phyloP scores from a whole-genome alignment of 352 stramenopile genomes.

The Globisporangium emineosum region DNA sequence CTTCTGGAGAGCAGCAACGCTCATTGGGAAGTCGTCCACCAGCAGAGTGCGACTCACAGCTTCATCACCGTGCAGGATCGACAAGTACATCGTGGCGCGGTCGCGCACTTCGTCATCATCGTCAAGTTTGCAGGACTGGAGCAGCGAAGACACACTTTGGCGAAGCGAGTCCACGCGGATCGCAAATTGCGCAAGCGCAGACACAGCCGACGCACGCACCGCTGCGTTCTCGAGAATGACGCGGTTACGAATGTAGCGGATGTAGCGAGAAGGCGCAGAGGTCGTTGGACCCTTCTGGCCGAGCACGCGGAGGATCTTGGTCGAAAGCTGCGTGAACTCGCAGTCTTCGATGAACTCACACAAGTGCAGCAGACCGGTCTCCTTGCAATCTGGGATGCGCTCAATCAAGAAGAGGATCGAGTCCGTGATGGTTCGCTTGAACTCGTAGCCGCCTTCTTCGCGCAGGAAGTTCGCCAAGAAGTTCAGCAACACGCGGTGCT shows the following conservation, averaged over 20 bases:
- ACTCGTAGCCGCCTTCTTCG: conserved; percentile 96
- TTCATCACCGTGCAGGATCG: conserved; percentile 66
- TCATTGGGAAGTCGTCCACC: conserved; percentile 79
- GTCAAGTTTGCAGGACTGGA: conserved; percentile 95
- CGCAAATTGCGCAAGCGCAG: conserved; percentile 95
- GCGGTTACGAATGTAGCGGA: conserved; percentile 99
- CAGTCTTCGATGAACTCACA: conserved; percentile 99
- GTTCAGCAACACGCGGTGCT: conserved; percentile 96
- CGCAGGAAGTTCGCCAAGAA: conserved; percentile 98
- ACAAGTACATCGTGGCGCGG: conserved; percentile 87
- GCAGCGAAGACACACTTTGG: conserved; percentile 91
- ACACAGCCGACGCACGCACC: conserved; percentile 96
- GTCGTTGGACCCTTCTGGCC: conserved; percentile 94
- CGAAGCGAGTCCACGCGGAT: conserved; percentile 91
- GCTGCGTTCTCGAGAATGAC: conserved; percentile 98
- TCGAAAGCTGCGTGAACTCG: conserved; percentile 88
- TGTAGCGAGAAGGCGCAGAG: conserved; percentile 94
- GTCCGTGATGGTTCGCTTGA: conserved; percentile 99
- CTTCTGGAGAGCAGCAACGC: conserved; percentile 66
- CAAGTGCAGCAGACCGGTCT: conserved; percentile 95
- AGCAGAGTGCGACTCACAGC: conserved; percentile 50
- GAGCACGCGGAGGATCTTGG: conserved; percentile 95
- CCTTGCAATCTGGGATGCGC: conserved; percentile 96
- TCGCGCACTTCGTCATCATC: conserved; percentile 98
- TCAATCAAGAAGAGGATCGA: conserved; percentile 97